Evolutionary conservation across 2,329 filamentous ascomycete genomes (phyloP), one percentile per base, ranked within the genome.

Genomic region (Intubia oerlemansii): DNA sequence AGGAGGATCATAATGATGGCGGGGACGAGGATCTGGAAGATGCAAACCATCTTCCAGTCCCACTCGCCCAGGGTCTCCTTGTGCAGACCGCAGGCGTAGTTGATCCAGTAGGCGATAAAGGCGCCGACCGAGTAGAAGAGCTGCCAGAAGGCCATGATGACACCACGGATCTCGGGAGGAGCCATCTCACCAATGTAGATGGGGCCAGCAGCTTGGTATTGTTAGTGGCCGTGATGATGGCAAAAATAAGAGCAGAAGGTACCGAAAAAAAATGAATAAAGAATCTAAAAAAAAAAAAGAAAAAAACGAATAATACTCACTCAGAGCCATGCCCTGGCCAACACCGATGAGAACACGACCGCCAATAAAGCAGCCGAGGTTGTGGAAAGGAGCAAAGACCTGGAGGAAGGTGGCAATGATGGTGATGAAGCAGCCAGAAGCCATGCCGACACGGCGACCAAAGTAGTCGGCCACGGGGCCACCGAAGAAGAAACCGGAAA

Each of bases 11-110:
- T 50, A 44, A 79, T 71, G 33, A 76, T 40, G 28, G 59, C 37
- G 2, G 73, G 73, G 15, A 76, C 58, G n/a, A 79, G 46, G 27
- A 76, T 54, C 49, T 79, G 73, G 55, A 78, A 77, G 36, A 79
- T 67, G 36, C 77, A 64, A 10, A 78, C 67, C 53, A 76, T 63
- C 40, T 62, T 66, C 72, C 72, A 78, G 47, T 77, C 70, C 73
- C 72, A 77, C 39, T 79, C 55, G 22, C 72, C 72, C 5, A 77
- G 58, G 24, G 39, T 51, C 24, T 50, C 39, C 24, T 53, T 51
- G 46, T 74, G 51, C 41, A 66, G 54, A 20, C 57, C 57, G 43
- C 65, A 66, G 11, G 60, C 70, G 38, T 62, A 77, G 44, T 68
- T 69, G 42, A 76, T 65, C 69, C 53, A 56, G 51, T 66, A 70